Evolutionary conservation across 805 yeast genomes (phyloP).

Genomic region (Grigorovia yakushimaensis): DNA sequence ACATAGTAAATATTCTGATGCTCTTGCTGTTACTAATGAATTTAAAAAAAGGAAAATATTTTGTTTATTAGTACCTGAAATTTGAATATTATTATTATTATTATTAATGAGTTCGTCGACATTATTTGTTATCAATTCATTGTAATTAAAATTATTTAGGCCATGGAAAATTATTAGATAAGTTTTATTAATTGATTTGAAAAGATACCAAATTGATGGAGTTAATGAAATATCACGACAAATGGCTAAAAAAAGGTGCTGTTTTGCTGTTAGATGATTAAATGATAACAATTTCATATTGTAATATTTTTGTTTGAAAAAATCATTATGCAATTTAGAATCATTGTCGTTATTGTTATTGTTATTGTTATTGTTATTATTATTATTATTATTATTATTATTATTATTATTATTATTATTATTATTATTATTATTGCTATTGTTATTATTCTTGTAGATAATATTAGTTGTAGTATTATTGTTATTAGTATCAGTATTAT

Average conservation of each 20-base stretch:
- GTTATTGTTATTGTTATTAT: no score
- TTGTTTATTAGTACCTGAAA: not conserved
- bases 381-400: no score
- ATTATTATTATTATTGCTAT: not conserved
- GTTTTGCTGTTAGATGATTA: slow-evolving; percentile 61
- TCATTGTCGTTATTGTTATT: not conserved
- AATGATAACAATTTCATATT: slow-evolving; percentile 53
- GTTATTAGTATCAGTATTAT: no score
- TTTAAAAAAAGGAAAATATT: slow-evolving; percentile 13
- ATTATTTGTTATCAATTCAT: not conserved
- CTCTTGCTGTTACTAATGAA: slow-evolving; percentile 47
- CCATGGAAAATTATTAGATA: slow-evolving; percentile 13
- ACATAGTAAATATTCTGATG: slow-evolving; percentile 71
- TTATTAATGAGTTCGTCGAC: not conserved
- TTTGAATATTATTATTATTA: slow-evolving; percentile 1
- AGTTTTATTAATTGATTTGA: slow-evolving; percentile 31
- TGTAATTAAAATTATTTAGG: not conserved
- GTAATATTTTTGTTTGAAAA: slow-evolving; percentile 9
- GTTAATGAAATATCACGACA: slow-evolving; percentile 69
- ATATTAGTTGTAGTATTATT: not conserved
- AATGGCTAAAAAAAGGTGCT: slow-evolving; percentile 66
- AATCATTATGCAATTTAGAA: not conserved
- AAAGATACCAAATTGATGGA: slow-evolving; percentile 51
- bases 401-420: no score
- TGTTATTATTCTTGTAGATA: not conserved